These are phyloP conservation scores for Pleurotus platypus DNA, from an alignment of 768 basidiomycete species.

Conservation along the genomic window DNA sequence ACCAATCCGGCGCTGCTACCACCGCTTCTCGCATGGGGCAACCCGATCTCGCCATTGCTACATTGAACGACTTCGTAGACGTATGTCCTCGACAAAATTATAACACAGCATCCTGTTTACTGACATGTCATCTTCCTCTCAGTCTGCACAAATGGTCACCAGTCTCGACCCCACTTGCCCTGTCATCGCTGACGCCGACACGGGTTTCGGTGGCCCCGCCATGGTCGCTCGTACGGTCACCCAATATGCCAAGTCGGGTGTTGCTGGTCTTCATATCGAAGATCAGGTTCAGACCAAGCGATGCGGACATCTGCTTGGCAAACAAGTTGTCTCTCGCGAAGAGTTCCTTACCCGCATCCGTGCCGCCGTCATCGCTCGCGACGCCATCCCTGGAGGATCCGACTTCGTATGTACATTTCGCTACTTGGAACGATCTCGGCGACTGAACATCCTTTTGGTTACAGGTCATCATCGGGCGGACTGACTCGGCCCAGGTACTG, in stretches of 20 bases:
- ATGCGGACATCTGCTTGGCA: constrained; percentile 74
- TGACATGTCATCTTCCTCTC: not conserved
- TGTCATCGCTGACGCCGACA: constrained; percentile 78
- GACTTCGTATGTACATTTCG: constrained; percentile 54
- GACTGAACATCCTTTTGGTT: no score
- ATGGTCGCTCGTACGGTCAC: constrained; percentile 72
- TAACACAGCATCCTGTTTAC: no score
- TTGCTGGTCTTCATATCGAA: constrained; percentile 75
- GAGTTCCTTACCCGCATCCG: constrained; percentile 71
- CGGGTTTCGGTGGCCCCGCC: constrained; percentile 69
- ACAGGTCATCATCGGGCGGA: constrained; percentile 70
- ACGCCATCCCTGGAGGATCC: constrained; percentile 67
- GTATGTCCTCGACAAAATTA: constrained; percentile 21
- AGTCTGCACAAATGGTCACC: constrained; percentile 69
- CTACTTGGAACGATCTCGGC: not conserved
- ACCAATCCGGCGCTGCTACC: constrained; percentile 78
- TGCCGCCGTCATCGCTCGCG: constrained; percentile 72
- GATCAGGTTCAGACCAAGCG: constrained; percentile 81
- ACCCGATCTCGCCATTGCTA: constrained; percentile 74
- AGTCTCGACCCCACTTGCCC: constrained; percentile 58
- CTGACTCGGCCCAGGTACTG: constrained; percentile 73
- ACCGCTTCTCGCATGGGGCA: constrained; percentile 76
- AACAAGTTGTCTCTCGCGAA: constrained; percentile 76
- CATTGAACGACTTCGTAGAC: constrained; percentile 70
- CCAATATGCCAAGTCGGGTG: constrained; percentile 64